Percentiles rank a stretch among this genome's conserved stretches.
These are phyloP conservation scores for Aspergillus quadrilineatus DNA, from an alignment of 2,329 filamentous ascomycete species.

Conservation along the genomic window DNA sequence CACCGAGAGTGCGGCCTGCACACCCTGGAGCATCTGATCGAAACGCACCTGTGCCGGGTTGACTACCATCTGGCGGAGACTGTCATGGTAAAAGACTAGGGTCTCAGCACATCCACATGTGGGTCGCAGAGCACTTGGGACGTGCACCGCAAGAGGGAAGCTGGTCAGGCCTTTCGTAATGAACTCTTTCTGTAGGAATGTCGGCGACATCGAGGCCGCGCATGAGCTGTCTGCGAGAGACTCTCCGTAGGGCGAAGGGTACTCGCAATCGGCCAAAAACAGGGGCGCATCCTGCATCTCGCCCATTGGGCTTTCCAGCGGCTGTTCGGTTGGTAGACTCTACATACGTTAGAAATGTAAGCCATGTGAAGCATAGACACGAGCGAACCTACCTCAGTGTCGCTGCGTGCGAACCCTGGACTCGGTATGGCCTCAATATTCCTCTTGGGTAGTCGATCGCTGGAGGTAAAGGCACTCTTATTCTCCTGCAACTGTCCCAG, in stretches of 20 bases:
- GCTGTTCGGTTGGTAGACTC: slow-evolving; percentile 7
- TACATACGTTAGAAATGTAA: background rate
- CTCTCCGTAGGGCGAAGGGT: slow-evolving; percentile 13
- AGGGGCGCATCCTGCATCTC: slow-evolving; percentile 12
- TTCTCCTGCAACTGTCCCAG: slow-evolving; percentile 37
- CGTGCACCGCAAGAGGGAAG: slow-evolving; percentile 29
- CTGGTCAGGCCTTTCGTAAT: slow-evolving; percentile 28
- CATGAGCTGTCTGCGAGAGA: slow-evolving; percentile 19
- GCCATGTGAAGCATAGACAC: background rate
- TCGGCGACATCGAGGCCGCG: slow-evolving; percentile 32
- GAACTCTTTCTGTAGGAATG: slow-evolving; percentile 30
- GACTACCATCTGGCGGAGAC: slow-evolving; percentile 30
- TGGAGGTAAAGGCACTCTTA: slow-evolving; percentile 20
- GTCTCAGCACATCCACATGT: slow-evolving; percentile 33
- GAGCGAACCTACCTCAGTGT: slow-evolving; percentile 3
- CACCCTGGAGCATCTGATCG: slow-evolving; percentile 34
- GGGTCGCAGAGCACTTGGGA: slow-evolving; percentile 24
- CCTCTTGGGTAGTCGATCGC: slow-evolving; percentile 3
- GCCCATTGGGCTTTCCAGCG: slow-evolving; percentile 28
- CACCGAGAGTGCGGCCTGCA: slow-evolving; percentile 31
- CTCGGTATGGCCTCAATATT: slow-evolving; percentile 8
- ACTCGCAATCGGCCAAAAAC: slow-evolving; percentile 15
- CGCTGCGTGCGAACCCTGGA: slow-evolving; percentile 4
- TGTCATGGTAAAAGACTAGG: slow-evolving; percentile 31
- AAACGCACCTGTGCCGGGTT: slow-evolving; percentile 29